Evolutionary conservation across 1,284 basidiomycete genomes (phyloP).

Genomic region (Fomitopsis pinicola): DNA sequence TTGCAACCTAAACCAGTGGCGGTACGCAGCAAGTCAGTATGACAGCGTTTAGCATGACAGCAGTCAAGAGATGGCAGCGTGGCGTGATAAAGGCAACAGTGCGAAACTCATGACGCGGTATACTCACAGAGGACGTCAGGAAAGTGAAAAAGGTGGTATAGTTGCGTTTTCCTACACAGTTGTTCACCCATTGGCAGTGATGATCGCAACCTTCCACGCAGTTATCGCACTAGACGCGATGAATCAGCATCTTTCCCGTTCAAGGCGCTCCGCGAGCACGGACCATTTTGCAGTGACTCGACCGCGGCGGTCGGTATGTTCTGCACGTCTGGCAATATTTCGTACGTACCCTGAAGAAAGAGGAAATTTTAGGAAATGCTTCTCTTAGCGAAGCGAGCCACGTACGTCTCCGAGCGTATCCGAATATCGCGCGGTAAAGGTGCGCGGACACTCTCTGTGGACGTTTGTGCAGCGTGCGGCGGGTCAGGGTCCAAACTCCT

Average conservation of each 20-base stretch:
- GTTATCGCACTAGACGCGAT: slow-evolving; percentile 75
- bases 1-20: slow-evolving; percentile 48
- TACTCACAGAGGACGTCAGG: slow-evolving; percentile 66
- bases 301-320: slow-evolving; percentile 85
- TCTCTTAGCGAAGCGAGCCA: slow-evolving; percentile 13
- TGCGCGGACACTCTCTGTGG: slow-evolving; percentile 54
- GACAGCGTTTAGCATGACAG: not conserved
- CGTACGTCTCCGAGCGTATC: slow-evolving; percentile 76
- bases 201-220: slow-evolving; percentile 90
- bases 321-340: slow-evolving; percentile 91
- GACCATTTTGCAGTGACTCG: slow-evolving; percentile 91
- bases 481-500: slow-evolving; percentile 82
- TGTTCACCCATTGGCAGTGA: slow-evolving; percentile 94
- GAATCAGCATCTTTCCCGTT: not conserved
- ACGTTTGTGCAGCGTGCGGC: slow-evolving; percentile 58
- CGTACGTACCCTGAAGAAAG: slow-evolving; percentile 64
- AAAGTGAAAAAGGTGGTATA: slow-evolving; percentile 88
- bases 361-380: slow-evolving; percentile 10
- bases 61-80: not conserved
- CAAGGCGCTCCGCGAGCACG: slow-evolving; percentile 16
- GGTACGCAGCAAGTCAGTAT: not conserved
- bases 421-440: slow-evolving; percentile 80
- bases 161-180: slow-evolving; percentile 88
- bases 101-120: not conserved
- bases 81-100: not conserved